phyloP scores from a whole-genome alignment of 2,329 filamentous ascomycete genomes.

The Byssothecium circinans region DNA sequence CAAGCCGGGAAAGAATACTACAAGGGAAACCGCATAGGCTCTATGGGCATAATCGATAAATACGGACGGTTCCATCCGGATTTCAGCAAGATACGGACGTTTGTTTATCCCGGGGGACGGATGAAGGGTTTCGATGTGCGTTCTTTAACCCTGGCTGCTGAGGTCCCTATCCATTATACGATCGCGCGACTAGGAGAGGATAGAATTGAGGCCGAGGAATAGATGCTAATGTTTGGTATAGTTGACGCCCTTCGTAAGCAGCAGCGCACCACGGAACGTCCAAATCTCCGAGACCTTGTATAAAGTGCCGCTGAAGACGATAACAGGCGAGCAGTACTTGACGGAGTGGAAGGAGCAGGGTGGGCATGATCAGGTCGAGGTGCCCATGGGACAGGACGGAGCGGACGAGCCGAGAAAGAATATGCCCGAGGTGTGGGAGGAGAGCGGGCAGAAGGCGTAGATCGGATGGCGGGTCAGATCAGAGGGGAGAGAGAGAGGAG shows the following conservation, averaged over 20 bases:
- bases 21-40: conserved; percentile 89
- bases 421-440: conserved; percentile 31
- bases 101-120: conserved; percentile 71
- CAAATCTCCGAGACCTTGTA: conserved; percentile 7
- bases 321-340: conserved; percentile 39
- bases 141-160: conserved; percentile 5
- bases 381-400: neutral
- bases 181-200: too few species aligned
- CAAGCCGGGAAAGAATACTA: conserved; percentile 93
- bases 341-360: conserved; percentile 37
- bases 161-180: too few species aligned
- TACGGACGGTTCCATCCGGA: conserved; percentile 83
- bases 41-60: conserved; percentile 82
- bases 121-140: conserved; percentile 53
- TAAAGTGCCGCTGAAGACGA: conserved; percentile 18
- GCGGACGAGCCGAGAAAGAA: conserved; percentile 11
- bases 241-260: conserved; percentile 79
- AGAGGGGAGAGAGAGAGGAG: neutral
- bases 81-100: conserved; percentile 86
- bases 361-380: conserved; percentile 30
- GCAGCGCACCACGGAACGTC: conserved; percentile 53
- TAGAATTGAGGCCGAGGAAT: conserved; percentile 1
- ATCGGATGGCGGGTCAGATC: neutral
- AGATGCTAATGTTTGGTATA: conserved; percentile 38
- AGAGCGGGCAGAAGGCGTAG: conserved; percentile 14